These are phyloP conservation scores for Cladorrhinum samala DNA, from an alignment of 495 filamentous ascomycete genomes.

Conservation along the genomic window DNA sequence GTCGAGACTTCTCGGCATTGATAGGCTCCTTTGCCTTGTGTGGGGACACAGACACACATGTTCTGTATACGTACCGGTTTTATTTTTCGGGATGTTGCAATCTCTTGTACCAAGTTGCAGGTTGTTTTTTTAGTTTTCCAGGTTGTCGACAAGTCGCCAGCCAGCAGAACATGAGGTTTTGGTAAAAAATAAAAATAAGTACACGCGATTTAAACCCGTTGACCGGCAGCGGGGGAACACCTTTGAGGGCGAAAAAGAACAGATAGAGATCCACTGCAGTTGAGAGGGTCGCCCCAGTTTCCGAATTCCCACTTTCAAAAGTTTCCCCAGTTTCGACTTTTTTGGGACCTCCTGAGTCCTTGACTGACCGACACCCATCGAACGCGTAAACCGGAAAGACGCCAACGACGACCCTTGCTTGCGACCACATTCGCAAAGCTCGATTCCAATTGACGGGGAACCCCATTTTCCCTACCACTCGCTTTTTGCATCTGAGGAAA, in stretches of 20 bases:
- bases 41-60: neutral
- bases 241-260: too few species aligned
- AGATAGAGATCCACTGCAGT: neutral
- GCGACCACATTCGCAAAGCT: neutral
- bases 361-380: too few species aligned
- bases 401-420: neutral
- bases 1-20: neutral
- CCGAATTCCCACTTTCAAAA: neutral
- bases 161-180: too few species aligned
- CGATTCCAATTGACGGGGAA: conserved; percentile 10
- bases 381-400: neutral
- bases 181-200: too few species aligned
- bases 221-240: too few species aligned
- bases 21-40: neutral
- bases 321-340: conserved; percentile 1
- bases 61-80: neutral
- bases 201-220: too few species aligned
- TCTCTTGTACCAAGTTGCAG: neutral
- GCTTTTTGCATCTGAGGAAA: too few species aligned
- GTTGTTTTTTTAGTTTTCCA: neutral
- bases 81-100: neutral
- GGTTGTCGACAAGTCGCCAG: too few species aligned
- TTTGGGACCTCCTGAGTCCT: conserved; percentile 1
- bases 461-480: conserved; percentile 20
- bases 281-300: neutral